Percentiles rank a stretch among this genome's conserved stretches.
phyloP scores from a whole-genome alignment of 2,329 filamentous ascomycete species.

The Clonostachys sp. region DNA sequence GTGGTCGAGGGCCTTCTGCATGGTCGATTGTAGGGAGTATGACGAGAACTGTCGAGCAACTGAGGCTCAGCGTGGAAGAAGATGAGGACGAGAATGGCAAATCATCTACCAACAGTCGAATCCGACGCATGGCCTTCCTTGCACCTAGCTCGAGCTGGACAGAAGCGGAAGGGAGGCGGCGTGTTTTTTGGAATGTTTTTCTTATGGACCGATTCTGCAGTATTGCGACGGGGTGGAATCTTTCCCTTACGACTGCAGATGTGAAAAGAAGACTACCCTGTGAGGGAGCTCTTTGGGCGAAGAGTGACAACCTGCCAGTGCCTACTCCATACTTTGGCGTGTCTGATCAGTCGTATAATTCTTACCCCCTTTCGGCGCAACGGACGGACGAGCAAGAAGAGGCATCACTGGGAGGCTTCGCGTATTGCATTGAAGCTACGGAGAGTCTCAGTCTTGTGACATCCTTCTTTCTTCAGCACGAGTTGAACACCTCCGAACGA shows the following conservation, averaged over 20 bases:
- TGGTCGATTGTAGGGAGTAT: conserved; percentile 32
- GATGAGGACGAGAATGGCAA: conserved; percentile 13
- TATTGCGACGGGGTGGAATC: conserved; percentile 32
- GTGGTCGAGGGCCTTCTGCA: conserved; percentile 21
- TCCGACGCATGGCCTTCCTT: conserved; percentile 16
- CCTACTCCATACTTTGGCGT: conserved; percentile 35
- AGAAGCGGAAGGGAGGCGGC: conserved; percentile 28
- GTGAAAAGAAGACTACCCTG: conserved; percentile 29
- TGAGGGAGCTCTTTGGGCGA: conserved; percentile 30
- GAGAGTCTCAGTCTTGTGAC: conserved; percentile 35
- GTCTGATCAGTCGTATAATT: conserved; percentile 14
- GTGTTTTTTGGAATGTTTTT: conserved; percentile 36
- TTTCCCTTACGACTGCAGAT: conserved; percentile 25
- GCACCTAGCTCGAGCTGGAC: conserved; percentile 20
- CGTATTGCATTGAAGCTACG: conserved; percentile 38
- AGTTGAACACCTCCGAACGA: conserved; percentile 25
- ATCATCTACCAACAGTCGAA: not conserved
- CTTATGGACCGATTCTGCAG: conserved; percentile 31
- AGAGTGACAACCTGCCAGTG: conserved; percentile 22
- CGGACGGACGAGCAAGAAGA: conserved; percentile 13
- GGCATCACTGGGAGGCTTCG: conserved; percentile 28
- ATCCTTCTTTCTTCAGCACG: conserved; percentile 34
- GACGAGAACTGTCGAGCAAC: conserved; percentile 29
- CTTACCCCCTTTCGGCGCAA: conserved; percentile 5
- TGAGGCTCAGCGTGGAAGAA: conserved; percentile 26